Evolutionary conservation across 345 rosid species (phyloP).

Genomic region (Laguncularia racemosa): DNA sequence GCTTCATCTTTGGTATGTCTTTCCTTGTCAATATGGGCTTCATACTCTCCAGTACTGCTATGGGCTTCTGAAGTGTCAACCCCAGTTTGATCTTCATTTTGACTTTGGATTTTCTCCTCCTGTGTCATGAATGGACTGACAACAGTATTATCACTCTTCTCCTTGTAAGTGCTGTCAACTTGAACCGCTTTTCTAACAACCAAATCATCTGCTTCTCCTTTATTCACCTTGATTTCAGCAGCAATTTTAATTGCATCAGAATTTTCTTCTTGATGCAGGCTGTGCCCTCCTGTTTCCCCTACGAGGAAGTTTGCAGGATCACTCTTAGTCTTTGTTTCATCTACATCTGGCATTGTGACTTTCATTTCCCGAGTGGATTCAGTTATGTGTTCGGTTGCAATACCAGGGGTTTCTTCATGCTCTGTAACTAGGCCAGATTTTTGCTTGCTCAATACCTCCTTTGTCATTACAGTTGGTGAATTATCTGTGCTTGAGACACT

Average conservation of each 20-base stretch:
- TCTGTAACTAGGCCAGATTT: slow-evolving; percentile 4
- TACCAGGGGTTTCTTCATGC: slow-evolving; percentile 8
- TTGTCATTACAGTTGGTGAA: slow-evolving; percentile 4
- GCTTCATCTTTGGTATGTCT: slow-evolving; percentile 3
- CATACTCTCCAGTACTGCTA: slow-evolving; percentile 3
- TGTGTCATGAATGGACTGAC: not conserved
- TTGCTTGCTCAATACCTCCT: not conserved
- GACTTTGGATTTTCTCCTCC: too few species aligned
- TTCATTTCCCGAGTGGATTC: slow-evolving; percentile 9
- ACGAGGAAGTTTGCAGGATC: slow-evolving; percentile 2
- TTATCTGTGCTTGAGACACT: slow-evolving; percentile 8
- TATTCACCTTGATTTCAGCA: not conserved
- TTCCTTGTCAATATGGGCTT: not conserved
- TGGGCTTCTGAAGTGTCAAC: too few species aligned
- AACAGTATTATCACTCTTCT: slow-evolving; percentile 2
- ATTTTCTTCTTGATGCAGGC: not conserved
- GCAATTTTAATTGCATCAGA: too few species aligned
- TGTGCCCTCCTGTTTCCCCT: slow-evolving; percentile 5
- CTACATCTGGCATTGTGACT: not conserved
- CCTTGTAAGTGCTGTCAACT: slow-evolving; percentile 1
- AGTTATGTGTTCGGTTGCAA: not conserved
- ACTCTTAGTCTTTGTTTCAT: slow-evolving; percentile 2
- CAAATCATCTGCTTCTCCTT: slow-evolving; percentile 6
- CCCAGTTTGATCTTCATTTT: too few species aligned
- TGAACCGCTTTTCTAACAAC: not conserved